Evolutionary conservation across 164 flowering plant species (phyloP), one percentile per base, ranked within the genome.

Genomic region (Vitis rotundifolia): DNA sequence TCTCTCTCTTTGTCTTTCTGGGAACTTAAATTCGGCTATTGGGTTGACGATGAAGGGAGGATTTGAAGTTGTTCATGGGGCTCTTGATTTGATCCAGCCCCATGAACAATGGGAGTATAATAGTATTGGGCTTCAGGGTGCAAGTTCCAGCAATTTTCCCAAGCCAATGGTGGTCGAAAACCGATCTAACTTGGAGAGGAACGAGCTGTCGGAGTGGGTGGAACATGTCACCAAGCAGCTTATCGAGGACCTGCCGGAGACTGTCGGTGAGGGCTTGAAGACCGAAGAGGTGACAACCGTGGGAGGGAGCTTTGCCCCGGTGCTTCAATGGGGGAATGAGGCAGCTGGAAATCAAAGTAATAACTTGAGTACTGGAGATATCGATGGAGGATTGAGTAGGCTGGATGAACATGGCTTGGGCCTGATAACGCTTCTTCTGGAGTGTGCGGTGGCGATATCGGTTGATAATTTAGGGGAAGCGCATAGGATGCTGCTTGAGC

Each of bases 391-490:
- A 5, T 28, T 71, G 68, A 81, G 72, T 63, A 80, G 60, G 62
- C 8, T 64, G 53, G 83, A 85, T 53, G 83, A 82, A 15, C 76
- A 70, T 26, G 87, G 84, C 0, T 54, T 90, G 64, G 73, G 65
- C 64, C 73, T 86, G 26, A 74, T 90, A 10, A 75, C 84, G 8
- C 82, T 73, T 37, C 87, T 90, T 10, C 65, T 90, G 3, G 96
- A 90, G 56, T 88, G 89, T 72, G 93, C 90, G 0, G 91, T 87
- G 15, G 89, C 91, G 6, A 84, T 90, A 2, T 88, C 96, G 0
- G 87, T 88, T 3, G 90, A 90, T 19, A 87, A 90, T 55, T 68
- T 90, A 10, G 80, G 82, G 1, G 89, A 88, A 64, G 93, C 93
- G 58, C 91, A 86, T 63, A 72, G 82, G 59, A 83, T 86, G 85